Conservation (phyloP, 352 stramenopile species). For the Globisporangium takayamanum region DNA sequence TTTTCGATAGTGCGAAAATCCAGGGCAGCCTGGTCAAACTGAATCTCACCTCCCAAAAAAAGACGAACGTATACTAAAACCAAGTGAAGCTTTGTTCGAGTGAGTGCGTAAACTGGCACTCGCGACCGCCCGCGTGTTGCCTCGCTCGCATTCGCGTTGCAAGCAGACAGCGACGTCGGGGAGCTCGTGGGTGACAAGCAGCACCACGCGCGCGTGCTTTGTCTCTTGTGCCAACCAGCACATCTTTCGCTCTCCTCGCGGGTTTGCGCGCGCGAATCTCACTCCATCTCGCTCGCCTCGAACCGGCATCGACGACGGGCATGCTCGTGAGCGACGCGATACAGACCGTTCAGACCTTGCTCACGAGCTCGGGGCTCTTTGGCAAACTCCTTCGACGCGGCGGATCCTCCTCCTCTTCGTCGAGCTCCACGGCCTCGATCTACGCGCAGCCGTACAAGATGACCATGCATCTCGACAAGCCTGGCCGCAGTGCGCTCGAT, state of each 20-base stretch:
- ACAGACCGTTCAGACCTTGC: slow-evolving; percentile 8
- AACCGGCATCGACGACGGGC: not conserved
- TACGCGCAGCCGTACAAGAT: slow-evolving; percentile 4
- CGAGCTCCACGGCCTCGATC: not conserved
- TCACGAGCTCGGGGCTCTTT: slow-evolving; percentile 8
- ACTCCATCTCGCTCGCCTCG: not conserved
- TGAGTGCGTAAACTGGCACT: no score
- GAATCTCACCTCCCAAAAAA: no score
- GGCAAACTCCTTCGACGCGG: slow-evolving; percentile 5
- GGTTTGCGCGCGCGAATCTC: not conserved
- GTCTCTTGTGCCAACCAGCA: not conserved
- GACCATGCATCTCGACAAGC: slow-evolving; percentile 6
- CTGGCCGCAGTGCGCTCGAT: not conserved
- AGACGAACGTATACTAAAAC: no score
- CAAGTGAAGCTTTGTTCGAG: no score
- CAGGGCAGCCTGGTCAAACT: not conserved
- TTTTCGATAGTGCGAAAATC: not conserved
- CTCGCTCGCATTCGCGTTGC: no score
- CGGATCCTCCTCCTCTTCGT: not conserved
- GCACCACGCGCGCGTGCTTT: not conserved
- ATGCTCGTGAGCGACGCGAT: slow-evolving; percentile 11
- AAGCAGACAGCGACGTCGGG: no score
- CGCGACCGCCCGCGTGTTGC: no score
- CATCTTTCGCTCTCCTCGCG: not conserved
- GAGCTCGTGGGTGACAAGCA: no score